Percentiles rank a stretch among this genome's conserved stretches.
Evolutionary conservation across 1,284 basidiomycete species (phyloP).

Genomic region (Cutaneotrichosporon curvatum): DNA sequence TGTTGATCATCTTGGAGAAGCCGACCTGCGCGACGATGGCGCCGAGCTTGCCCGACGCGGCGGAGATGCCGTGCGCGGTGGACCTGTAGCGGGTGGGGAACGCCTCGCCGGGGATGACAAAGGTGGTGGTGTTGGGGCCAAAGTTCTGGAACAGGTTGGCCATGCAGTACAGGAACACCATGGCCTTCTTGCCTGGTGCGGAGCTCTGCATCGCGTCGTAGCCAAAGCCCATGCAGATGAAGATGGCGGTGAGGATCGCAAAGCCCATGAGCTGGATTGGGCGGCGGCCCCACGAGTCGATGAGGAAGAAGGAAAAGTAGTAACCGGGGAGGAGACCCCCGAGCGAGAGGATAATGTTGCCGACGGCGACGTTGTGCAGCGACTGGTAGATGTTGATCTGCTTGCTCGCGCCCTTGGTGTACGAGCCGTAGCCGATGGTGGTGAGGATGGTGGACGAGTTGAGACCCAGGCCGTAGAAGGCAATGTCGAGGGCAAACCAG

Average conservation of each 20-base stretch:
- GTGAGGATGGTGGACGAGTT: slow-evolving; percentile 62
- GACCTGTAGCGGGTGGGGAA: slow-evolving; percentile 83
- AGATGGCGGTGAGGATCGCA: slow-evolving; percentile 50
- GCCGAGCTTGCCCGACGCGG: slow-evolving; percentile 73
- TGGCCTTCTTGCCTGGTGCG: slow-evolving; percentile 50
- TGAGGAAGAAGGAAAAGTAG: slow-evolving; percentile 40
- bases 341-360: slow-evolving; percentile 59
- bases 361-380: slow-evolving; percentile 36
- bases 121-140: slow-evolving; percentile 76
- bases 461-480: slow-evolving; percentile 74
- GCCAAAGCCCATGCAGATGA: slow-evolving; percentile 55
- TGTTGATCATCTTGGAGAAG: slow-evolving; percentile 63
- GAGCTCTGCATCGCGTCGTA: slow-evolving; percentile 61
- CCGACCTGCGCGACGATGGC: slow-evolving; percentile 76
- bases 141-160: slow-evolving; percentile 50
- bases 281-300: slow-evolving; percentile 46
- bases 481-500: slow-evolving; percentile 70
- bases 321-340: slow-evolving; percentile 52
- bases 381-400: slow-evolving; percentile 41
- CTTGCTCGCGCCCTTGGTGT: slow-evolving; percentile 35
- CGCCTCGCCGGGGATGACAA: slow-evolving; percentile 69
- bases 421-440: slow-evolving; percentile 51
- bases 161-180: slow-evolving; percentile 49
- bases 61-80: slow-evolving; percentile 76
- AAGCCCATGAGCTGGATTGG: slow-evolving; percentile 65